Evolutionary conservation across 345 rosid genomes (phyloP).

Genomic region (Lumnitzera racemosa): DNA sequence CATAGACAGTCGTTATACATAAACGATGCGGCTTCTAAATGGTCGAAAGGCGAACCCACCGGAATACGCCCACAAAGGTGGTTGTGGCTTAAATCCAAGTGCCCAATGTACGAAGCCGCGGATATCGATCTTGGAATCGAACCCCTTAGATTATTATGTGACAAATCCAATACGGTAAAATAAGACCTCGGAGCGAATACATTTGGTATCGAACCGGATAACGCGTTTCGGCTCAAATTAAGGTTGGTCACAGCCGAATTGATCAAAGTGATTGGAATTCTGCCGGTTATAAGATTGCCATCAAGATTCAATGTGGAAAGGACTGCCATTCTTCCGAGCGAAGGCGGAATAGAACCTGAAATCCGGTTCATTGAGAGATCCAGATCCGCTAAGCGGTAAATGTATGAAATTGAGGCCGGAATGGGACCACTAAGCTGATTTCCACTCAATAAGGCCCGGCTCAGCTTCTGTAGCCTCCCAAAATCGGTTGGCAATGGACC

Average conservation of each 20-base stretch:
- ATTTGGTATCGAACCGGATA: constrained; percentile 27
- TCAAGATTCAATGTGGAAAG: constrained; percentile 37
- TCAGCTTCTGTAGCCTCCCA: constrained; percentile 27
- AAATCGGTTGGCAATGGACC: constrained; percentile 30
- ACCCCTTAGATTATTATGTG: constrained; percentile 31
- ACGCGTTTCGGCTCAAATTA: constrained; percentile 31
- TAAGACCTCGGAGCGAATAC: constrained; percentile 32
- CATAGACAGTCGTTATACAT: constrained; percentile 34
- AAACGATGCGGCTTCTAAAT: constrained; percentile 41
- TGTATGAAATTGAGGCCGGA: constrained; percentile 23
- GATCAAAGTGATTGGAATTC: constrained; percentile 26
- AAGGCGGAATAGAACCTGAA: constrained; percentile 28
- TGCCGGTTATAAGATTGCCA: constrained; percentile 22
- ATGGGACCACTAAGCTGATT: constrained; percentile 25
- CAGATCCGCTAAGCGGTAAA: constrained; percentile 38
- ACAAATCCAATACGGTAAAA: constrained; percentile 35
- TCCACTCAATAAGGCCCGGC: constrained; percentile 36
- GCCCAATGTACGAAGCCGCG: constrained; percentile 30
- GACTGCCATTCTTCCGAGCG: constrained; percentile 39
- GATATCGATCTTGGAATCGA: constrained; percentile 26
- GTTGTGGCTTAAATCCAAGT: constrained; percentile 46
- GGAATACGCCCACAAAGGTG: constrained; percentile 40
- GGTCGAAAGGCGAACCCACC: constrained; percentile 30
- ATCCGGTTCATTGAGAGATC: constrained; percentile 34
- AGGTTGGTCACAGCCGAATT: constrained; percentile 26